phyloP scores from a whole-genome alignment of 352 stramenopile genomes.

The Elongisporangium undulatum region DNA sequence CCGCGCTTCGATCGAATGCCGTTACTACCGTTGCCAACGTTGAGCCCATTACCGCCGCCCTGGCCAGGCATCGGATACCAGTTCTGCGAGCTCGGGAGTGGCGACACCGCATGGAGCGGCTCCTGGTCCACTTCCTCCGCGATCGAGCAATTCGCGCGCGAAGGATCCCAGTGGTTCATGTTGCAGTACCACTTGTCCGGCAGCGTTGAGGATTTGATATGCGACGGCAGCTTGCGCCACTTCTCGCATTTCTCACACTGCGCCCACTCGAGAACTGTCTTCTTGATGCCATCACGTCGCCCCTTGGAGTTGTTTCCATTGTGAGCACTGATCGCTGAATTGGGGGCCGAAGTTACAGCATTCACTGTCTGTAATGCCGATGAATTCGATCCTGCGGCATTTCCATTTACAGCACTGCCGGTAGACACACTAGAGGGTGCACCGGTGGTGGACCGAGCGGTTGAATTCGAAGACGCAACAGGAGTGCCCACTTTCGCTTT shows the following conservation, averaged over 20 bases:
- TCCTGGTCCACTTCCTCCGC: conserved; percentile 78
- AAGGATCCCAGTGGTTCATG: conserved; percentile 94
- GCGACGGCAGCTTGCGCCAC: conserved; percentile 92
- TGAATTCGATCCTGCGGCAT: conserved; percentile 7
- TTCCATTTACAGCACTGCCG: conserved; percentile 8
- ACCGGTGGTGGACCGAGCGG: neutral
- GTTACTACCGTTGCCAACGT: conserved; percentile 1
- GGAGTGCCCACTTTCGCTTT: conserved; percentile 9
- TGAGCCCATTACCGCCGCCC: conserved; percentile 19
- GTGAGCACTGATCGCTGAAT: neutral
- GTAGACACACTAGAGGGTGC: neutral
- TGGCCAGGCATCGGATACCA: conserved; percentile 57
- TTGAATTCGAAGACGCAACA: neutral
- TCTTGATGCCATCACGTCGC: conserved; percentile 36
- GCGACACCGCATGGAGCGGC: conserved; percentile 32
- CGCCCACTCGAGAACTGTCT: conserved; percentile 91
- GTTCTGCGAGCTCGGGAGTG: conserved; percentile 43
- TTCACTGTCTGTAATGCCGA: conserved; percentile 1
- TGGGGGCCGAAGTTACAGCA: neutral
- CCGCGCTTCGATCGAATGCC: conserved; percentile 40
- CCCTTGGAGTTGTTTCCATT: neutral
- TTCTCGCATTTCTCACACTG: conserved; percentile 96
- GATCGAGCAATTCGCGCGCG: conserved; percentile 60
- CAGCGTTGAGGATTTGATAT: conserved; percentile 90
- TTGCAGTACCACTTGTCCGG: conserved; percentile 96